These are phyloP conservation scores for Erythrophleum fordii DNA, from an alignment of 306 rosid genomes.

Conservation along the genomic window DNA sequence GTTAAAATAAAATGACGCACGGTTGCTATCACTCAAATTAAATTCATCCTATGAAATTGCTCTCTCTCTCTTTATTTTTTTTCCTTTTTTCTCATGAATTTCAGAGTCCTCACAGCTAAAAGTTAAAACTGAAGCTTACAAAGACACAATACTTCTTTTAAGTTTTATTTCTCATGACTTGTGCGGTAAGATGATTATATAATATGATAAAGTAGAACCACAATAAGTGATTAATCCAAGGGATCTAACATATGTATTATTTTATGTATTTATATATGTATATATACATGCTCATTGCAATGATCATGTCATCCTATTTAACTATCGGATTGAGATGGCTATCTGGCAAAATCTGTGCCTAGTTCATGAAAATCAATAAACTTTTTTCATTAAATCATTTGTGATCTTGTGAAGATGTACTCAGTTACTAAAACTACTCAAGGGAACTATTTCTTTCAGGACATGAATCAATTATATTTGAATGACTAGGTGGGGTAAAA, in stretches of 20 bases:
- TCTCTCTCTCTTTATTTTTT: too few species aligned
- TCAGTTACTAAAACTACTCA: constrained; percentile 22
- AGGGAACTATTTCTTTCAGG: constrained; percentile 29
- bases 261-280: background rate
- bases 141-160: background rate
- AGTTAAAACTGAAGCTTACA: background rate
- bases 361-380: background rate
- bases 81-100: background rate
- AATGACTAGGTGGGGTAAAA: background rate
- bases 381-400: background rate
- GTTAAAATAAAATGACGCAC: constrained; percentile 22
- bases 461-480: constrained; percentile 19
- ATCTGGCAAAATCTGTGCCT: background rate
- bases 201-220: background rate
- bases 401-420: background rate
- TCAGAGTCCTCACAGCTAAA: background rate
- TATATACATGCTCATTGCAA: background rate
- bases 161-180: background rate
- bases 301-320: background rate
- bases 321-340: background rate
- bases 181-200: background rate
- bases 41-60: background rate
- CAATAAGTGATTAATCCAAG: background rate
- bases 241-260: background rate
- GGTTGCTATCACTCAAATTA: background rate